phyloP scores from a whole-genome alignment of 768 basidiomycete species.

The Agaricus blazei region DNA sequence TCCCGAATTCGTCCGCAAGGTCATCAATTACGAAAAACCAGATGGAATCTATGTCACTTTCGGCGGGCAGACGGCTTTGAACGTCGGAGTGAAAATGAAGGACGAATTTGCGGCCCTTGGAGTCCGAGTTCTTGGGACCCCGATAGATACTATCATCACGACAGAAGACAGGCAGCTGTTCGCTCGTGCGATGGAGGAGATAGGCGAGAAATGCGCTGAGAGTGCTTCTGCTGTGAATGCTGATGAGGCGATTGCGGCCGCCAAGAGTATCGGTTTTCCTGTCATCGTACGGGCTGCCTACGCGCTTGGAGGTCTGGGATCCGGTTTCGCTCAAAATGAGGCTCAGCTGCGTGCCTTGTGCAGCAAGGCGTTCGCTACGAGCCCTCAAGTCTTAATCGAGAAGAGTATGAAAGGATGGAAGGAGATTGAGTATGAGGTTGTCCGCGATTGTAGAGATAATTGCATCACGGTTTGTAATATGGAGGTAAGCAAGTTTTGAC shows the following conservation, averaged over 20 bases:
- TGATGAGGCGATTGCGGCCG: slow-evolving; percentile 82
- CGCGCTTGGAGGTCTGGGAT: slow-evolving; percentile 92
- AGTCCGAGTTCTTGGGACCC: slow-evolving; percentile 92
- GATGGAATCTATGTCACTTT: slow-evolving; percentile 99
- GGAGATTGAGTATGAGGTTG: slow-evolving; percentile 99
- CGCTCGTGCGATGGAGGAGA: slow-evolving; percentile 89
- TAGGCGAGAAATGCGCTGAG: slow-evolving; percentile 93
- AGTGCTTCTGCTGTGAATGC: slow-evolving; percentile 81
- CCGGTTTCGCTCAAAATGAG: slow-evolving; percentile 95
- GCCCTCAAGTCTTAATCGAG: slow-evolving; percentile 98
- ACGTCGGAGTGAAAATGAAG: slow-evolving; percentile 96
- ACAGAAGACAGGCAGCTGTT: slow-evolving; percentile 97
- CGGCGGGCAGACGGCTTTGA: slow-evolving; percentile 95
- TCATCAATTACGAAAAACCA: slow-evolving; percentile 98
- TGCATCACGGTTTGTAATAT: slow-evolving; percentile 99
- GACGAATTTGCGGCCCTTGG: slow-evolving; percentile 91
- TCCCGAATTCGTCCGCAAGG: slow-evolving; percentile 94
- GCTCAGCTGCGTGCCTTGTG: slow-evolving; percentile 85
- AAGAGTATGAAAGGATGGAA: slow-evolving; percentile 99
- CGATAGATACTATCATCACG: slow-evolving; percentile 94
- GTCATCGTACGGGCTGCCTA: slow-evolving; percentile 97
- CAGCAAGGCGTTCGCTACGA: slow-evolving; percentile 93
- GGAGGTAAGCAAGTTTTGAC: slow-evolving; percentile 66
- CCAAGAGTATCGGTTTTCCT: slow-evolving; percentile 83
- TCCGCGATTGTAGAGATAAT: slow-evolving; percentile 95